Conservation (phyloP, 139 green algal genomes). For the Chlamydomonas sp. region DNA sequence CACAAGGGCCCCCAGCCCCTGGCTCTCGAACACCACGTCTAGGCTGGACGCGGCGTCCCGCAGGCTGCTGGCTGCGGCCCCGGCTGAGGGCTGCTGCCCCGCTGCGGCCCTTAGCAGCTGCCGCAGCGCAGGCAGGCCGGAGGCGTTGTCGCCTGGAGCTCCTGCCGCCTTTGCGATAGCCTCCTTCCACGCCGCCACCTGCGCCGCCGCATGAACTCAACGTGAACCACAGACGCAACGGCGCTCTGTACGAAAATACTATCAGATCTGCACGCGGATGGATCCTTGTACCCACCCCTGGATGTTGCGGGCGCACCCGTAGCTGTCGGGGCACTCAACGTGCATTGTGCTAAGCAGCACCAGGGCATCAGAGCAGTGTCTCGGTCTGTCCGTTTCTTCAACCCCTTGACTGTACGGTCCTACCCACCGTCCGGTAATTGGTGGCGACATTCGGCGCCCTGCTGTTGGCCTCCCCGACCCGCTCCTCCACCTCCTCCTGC, state of each 20-base stretch:
- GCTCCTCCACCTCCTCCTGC: not conserved
- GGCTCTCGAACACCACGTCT: slow-evolving; percentile 23
- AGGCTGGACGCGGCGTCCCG: slow-evolving; percentile 14
- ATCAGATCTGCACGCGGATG: no score
- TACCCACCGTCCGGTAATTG: not conserved
- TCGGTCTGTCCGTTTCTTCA: no score
- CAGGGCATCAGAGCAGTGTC: no score
- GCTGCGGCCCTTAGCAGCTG: not conserved
- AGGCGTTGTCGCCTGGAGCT: no score
- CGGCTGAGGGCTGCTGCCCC: no score
- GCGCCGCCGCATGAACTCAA: not conserved
- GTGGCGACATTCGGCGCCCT: not conserved
- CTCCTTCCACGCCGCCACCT: slow-evolving; percentile 30
- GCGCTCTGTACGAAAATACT: no score
- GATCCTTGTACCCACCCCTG: no score
- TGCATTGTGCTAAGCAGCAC: no score
- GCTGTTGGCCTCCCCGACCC: not conserved
- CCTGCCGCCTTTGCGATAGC: not conserved
- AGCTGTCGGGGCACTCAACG: no score
- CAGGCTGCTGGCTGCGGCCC: not conserved
- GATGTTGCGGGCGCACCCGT: no score
- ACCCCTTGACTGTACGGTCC: not conserved
- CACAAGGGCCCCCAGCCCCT: slow-evolving; percentile 17
- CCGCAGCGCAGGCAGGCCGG: not conserved
- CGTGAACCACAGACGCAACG: no score